Evolutionary conservation across 2,329 filamentous ascomycete species (phyloP).

Genomic region (Ophiostoma ips): DNA sequence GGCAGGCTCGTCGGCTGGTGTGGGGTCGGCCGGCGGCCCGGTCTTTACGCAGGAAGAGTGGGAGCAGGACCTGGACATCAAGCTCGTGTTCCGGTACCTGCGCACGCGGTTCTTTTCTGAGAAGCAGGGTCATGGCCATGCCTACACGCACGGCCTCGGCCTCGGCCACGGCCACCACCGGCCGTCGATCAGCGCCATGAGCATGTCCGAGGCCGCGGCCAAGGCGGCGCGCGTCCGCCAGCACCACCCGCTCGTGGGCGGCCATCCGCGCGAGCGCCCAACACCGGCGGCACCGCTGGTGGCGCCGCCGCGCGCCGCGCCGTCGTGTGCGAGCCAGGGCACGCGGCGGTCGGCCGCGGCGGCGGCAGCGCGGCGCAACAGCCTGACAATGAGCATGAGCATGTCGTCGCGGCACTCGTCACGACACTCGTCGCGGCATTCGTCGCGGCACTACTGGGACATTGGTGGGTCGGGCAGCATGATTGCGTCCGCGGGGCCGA

Average conservation of each 20-base stretch:
- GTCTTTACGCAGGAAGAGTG: slow-evolving; percentile 64
- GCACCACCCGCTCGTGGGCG: slow-evolving; percentile 68
- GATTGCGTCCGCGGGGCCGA: slow-evolving; percentile 50
- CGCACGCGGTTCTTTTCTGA: slow-evolving; percentile 56
- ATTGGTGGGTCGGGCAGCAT: slow-evolving; percentile 67
- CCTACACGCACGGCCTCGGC: slow-evolving; percentile 3
- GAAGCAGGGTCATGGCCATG: slow-evolving; percentile 15
- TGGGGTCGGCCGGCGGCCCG: slow-evolving; percentile 1
- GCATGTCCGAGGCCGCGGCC: slow-evolving; percentile 51
- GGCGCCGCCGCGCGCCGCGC: slow-evolving; percentile 28
- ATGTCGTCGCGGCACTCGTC: slow-evolving; percentile 34
- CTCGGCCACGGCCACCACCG: background rate
- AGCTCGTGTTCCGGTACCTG: slow-evolving; percentile 81
- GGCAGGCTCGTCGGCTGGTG: background rate
- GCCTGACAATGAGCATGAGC: slow-evolving; percentile 23
- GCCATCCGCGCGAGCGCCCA: slow-evolving; percentile 30
- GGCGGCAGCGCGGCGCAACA: slow-evolving; percentile 41
- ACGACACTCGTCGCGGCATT: slow-evolving; percentile 7
- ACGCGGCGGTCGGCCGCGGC: slow-evolving; percentile 50
- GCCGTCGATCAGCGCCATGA: slow-evolving; percentile 17
- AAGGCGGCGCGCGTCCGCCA: slow-evolving; percentile 75
- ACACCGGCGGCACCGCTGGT: slow-evolving; percentile 22
- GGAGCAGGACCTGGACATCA: slow-evolving; percentile 84
- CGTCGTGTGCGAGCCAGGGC: slow-evolving; percentile 80
- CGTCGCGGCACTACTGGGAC: slow-evolving; percentile 72